phyloP scores from a whole-genome alignment of 352 stramenopile species.

The Phytophthora brassicae region DNA sequence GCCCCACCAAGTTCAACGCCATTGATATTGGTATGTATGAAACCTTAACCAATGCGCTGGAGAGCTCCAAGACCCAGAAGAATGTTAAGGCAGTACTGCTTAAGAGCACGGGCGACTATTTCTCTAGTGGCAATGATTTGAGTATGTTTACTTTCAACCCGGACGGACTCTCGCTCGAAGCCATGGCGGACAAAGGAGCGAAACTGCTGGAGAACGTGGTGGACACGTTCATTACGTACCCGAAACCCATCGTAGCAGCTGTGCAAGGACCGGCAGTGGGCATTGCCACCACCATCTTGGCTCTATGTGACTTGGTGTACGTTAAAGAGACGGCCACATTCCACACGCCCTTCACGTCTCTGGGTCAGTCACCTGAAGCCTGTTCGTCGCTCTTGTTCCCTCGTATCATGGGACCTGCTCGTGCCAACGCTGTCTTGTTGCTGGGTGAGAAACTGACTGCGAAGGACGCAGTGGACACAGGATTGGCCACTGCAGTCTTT shows the following conservation, averaged over 20 bases:
- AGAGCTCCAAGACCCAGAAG: constrained; percentile 60
- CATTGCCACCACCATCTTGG: constrained; percentile 87
- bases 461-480: constrained; percentile 44
- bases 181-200: constrained; percentile 58
- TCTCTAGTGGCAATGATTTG: constrained; percentile 90
- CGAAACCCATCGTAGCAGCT: constrained; percentile 88
- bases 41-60: constrained; percentile 67
- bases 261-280: constrained; percentile 91
- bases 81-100: constrained; percentile 85
- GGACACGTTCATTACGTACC: constrained; percentile 83
- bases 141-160: constrained; percentile 74
- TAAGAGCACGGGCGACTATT: constrained; percentile 85
- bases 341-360: constrained; percentile 90
- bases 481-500: constrained; percentile 59
- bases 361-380: constrained; percentile 91
- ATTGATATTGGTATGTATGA: constrained; percentile 87
- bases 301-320: constrained; percentile 91
- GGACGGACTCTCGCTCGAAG: constrained; percentile 53
- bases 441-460: constrained; percentile 85
- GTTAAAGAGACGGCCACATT: constrained; percentile 85
- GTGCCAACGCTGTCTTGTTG: constrained; percentile 88
- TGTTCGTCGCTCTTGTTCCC: constrained; percentile 89
- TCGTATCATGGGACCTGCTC: constrained; percentile 80
- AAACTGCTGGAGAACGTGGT: constrained; percentile 66
- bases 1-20: constrained; percentile 85